phyloP scores from a whole-genome alignment of 2,329 filamentous ascomycete genomes.

The Epichloe sibirici region DNA sequence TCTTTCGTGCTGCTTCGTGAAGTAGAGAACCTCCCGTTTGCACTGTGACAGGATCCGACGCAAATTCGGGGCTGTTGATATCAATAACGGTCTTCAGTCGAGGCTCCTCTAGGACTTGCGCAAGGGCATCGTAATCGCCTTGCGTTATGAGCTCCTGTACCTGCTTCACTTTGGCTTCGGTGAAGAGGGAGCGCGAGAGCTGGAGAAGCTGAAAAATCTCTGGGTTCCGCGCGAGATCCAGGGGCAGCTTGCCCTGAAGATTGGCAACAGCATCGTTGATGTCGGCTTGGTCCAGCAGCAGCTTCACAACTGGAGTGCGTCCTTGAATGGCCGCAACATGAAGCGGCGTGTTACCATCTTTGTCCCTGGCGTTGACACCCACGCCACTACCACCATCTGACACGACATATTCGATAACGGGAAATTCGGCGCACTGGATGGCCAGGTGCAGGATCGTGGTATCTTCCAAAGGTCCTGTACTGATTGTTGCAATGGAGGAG shows the following conservation, averaged over 20 bases:
- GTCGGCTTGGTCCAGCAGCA: constrained; percentile 67
- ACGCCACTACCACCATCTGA: constrained; percentile 55
- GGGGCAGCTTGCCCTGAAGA: constrained; percentile 68
- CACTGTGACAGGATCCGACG: constrained; percentile 64
- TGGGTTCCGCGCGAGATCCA: constrained; percentile 81
- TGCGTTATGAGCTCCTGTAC: constrained; percentile 67
- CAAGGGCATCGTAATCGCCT: constrained; percentile 65
- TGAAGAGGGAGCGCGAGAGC: constrained; percentile 76
- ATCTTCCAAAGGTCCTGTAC: constrained; percentile 49
- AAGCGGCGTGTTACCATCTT: constrained; percentile 86
- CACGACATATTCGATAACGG: constrained; percentile 90
- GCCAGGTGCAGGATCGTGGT: constrained; percentile 88
- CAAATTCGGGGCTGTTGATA: constrained; percentile 83
- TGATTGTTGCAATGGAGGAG: constrained; percentile 35
- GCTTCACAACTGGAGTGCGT: constrained; percentile 64
- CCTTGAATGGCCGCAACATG: constrained; percentile 80
- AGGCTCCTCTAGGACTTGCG: constrained; percentile 71
- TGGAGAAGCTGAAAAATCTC: constrained; percentile 95
- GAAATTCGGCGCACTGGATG: constrained; percentile 86
- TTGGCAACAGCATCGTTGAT: constrained; percentile 88
- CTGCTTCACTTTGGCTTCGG: constrained; percentile 73
- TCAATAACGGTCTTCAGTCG: constrained; percentile 79
- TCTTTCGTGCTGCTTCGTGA: constrained; percentile 84
- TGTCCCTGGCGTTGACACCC: constrained; percentile 82
- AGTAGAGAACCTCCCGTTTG: constrained; percentile 83